Base-by-base conservation (phyloP, 495 filamentous ascomycete genomes). In the Xylaria palmicola region DNA sequence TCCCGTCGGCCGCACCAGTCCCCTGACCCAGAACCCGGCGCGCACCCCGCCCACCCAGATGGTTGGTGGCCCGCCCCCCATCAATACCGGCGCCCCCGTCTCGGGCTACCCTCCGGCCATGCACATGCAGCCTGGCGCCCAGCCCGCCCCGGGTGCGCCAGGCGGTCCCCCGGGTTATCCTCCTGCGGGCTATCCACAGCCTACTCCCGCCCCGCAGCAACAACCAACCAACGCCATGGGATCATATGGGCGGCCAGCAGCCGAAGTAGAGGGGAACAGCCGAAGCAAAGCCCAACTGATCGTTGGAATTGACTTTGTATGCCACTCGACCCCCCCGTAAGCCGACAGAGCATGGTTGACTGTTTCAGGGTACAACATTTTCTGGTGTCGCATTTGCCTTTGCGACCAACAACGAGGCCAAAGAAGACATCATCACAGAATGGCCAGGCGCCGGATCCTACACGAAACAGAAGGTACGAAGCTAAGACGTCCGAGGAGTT, bases 251-350 rank as follows among this genome's bases (percentile, higher is more conserved):
- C 64, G 69, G 41, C 69, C 69, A 29, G 84, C 85, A 54, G 89
- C 88, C 36, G 95, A 97, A 73, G 89, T 97, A 24, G 92, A 97
- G 66, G 92, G 90, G 27, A 88, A 86, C 56, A 90, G 89, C 67
- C 83, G 90, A 68, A 90, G 85, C 71, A 91, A 90, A 73, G 86
- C 88, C 20, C 88, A 90, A 78, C 77, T 91, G 62, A 91, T 91
- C 69, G 88, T 91, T 56, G 88, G 88, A 56, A 91, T 91, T 68
- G 88, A 91, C 68, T 91, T 91, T 79, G 88, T 91, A 76, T 70
- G 88, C 79, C 7, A 13, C 55, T 43, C 2, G 1, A 22, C 34
- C 36, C 26, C 58, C 32, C 24, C 12, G n/a, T 48, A 41, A 17
- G 24, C 37, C 43, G 52, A 29, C 43, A 13, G 9, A 13, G 27